Evolutionary conservation across 163 green algal genomes (phyloP).

Genomic region (Chlorella variabilis): DNA sequence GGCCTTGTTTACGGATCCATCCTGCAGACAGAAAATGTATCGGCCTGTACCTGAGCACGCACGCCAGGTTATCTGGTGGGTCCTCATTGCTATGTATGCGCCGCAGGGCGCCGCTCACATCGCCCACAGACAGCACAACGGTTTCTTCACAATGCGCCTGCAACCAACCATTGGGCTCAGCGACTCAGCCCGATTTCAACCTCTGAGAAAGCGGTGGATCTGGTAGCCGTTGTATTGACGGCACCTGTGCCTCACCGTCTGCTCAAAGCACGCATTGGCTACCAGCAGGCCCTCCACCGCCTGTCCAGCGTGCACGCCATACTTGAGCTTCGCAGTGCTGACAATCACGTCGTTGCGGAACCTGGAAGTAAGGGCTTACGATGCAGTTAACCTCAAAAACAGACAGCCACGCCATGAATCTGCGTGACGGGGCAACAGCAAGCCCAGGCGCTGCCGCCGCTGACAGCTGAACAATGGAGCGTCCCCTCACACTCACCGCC

Average conservation of each 20-base stretch:
- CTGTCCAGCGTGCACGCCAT: constrained; percentile 48
- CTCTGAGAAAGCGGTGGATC: too few species aligned
- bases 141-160: constrained; percentile 41
- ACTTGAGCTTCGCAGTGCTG: constrained; percentile 58
- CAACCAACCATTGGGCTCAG: too few species aligned
- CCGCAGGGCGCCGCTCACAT: constrained; percentile 23
- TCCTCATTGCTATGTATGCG: background rate
- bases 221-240: too few species aligned
- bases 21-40: too few species aligned
- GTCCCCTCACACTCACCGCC: background rate
- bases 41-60: constrained; percentile 21
- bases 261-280: constrained; percentile 35
- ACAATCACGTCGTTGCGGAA: constrained; percentile 58
- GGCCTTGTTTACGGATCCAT: too few species aligned
- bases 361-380: background rate
- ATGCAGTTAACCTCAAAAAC: too few species aligned
- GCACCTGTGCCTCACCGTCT: constrained; percentile 19
- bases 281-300: constrained; percentile 70
- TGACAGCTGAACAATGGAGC: too few species aligned
- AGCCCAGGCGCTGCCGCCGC: too few species aligned
- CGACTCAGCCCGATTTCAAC: too few species aligned
- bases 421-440: background rate
- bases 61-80: background rate
- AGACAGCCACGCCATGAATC: too few species aligned
- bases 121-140: constrained; percentile 43